These are phyloP conservation scores for Penicillium sp. DNA, from an alignment of 2,329 filamentous ascomycete genomes.

Conservation along the genomic window DNA sequence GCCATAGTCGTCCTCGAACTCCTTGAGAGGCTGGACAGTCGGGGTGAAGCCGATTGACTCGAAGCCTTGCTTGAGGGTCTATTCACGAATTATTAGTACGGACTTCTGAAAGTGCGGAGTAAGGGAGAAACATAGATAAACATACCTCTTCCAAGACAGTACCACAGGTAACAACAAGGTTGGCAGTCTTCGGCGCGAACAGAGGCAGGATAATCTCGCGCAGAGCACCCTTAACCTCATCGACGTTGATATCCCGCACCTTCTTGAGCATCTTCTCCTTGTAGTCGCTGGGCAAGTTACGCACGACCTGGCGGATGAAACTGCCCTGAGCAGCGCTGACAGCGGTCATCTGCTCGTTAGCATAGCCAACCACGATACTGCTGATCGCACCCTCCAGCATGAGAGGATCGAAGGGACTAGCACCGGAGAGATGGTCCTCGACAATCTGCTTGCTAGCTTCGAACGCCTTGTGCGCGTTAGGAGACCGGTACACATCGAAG, in stretches of 20 bases:
- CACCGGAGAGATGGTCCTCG: conserved; percentile 73
- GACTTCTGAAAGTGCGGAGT: neutral
- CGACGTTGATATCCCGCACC: conserved; percentile 75
- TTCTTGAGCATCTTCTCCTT: conserved; percentile 76
- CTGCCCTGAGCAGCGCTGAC: conserved; percentile 79
- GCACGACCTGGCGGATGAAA: conserved; percentile 81
- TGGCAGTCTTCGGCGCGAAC: conserved; percentile 79
- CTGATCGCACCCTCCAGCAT: conserved; percentile 90
- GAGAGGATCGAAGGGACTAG: conserved; percentile 74
- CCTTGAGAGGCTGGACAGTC: conserved; percentile 72
- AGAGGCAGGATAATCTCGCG: conserved; percentile 76
- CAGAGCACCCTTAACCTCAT: conserved; percentile 78
- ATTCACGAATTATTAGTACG: conserved; percentile 23
- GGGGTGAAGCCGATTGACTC: conserved; percentile 78
- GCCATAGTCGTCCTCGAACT: conserved; percentile 91
- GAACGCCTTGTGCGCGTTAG: conserved; percentile 87
- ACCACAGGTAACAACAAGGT: conserved; percentile 87
- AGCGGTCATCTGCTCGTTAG: conserved; percentile 88
- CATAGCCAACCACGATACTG: conserved; percentile 83
- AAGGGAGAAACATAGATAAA: conserved; percentile 26
- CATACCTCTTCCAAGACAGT: conserved; percentile 83
- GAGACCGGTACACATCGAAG: conserved; percentile 88
- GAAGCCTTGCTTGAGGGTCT: conserved; percentile 80
- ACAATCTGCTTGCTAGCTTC: conserved; percentile 76
- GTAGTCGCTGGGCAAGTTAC: conserved; percentile 77